Evolutionary conservation across 768 basidiomycete genomes (phyloP).

Genomic region (Kwoniella sp.): DNA sequence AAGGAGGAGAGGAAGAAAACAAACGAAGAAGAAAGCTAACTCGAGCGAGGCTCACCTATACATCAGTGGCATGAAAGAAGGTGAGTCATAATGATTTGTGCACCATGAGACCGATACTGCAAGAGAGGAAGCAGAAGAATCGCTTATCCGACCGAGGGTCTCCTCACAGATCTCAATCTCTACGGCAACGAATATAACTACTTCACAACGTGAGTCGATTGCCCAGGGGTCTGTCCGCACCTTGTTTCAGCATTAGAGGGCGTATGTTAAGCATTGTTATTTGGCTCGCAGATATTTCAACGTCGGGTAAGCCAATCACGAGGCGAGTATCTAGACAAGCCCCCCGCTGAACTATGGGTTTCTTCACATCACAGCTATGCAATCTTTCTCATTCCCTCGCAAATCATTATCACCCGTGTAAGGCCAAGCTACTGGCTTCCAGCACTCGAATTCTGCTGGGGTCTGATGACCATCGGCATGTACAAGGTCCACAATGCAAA

Average conservation of each 20-base stretch:
- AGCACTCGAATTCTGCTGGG: conserved; percentile 32
- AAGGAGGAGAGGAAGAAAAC: no score
- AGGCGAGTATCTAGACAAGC: no score
- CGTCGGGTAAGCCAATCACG: background rate
- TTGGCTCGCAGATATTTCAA: background rate
- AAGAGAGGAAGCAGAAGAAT: no score
- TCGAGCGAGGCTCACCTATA: no score
- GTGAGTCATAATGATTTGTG: no score
- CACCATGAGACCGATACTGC: no score
- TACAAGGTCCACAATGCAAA: conserved; percentile 22
- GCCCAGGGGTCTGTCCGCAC: no score
- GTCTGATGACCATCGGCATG: conserved; percentile 31
- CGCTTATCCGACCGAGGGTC: no score
- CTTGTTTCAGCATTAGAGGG: no score
- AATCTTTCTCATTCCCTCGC: conserved; percentile 21
- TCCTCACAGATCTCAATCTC: conserved; percentile 2
- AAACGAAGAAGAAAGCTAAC: no score
- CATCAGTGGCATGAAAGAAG: conserved; percentile 50
- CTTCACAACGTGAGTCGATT: conserved; percentile 33
- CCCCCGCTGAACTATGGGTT: no score
- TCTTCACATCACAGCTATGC: conserved; percentile 4
- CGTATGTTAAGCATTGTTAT: no score
- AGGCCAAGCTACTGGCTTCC: conserved; percentile 34
- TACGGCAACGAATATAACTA: conserved; percentile 50
- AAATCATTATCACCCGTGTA: conserved; percentile 28